Percentiles rank a stretch among this genome's conserved stretches.
phyloP scores from a whole-genome alignment of 768 basidiomycete species.

The Psilocybe cyanescens region DNA sequence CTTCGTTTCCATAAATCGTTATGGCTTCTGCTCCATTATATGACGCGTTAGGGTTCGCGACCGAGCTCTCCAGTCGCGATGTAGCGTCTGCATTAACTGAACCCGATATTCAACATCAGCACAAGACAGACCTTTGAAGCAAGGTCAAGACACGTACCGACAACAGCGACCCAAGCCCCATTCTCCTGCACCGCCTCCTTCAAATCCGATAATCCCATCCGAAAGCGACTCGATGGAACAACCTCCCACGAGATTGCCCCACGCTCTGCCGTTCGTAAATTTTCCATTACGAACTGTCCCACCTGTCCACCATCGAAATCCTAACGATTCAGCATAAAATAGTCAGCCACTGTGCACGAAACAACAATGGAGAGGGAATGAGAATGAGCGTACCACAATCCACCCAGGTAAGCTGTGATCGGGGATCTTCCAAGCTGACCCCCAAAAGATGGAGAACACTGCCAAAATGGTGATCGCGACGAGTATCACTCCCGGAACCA shows the following conservation, averaged over 20 bases:
- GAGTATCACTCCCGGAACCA: constrained; percentile 36
- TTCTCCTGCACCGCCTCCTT: constrained; percentile 47
- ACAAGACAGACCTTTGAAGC: not conserved
- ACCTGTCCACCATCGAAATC: constrained; percentile 64
- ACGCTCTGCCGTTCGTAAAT: constrained; percentile 29
- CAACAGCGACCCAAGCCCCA: constrained; percentile 52
- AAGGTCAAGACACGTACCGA: constrained; percentile 40
- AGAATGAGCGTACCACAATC: constrained; percentile 20
- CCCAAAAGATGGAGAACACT: constrained; percentile 63
- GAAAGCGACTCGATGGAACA: constrained; percentile 41
- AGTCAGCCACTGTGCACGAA: too few species aligned
- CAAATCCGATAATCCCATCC: constrained; percentile 44
- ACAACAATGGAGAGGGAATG: constrained; percentile 24
- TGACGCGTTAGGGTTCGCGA: constrained; percentile 38
- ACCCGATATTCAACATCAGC: not conserved
- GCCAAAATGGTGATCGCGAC: constrained; percentile 48
- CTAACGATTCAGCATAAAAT: constrained; percentile 29
- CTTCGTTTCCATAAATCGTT: constrained; percentile 49
- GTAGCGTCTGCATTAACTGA: constrained; percentile 47
- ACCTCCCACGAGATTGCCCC: constrained; percentile 37
- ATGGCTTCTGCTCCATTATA: constrained; percentile 55
- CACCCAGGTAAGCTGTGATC: constrained; percentile 50
- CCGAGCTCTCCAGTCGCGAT: constrained; percentile 35
- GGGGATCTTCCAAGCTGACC: constrained; percentile 47
- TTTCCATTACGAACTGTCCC: constrained; percentile 51